Percentiles rank a stretch among this genome's conserved stretches.
Evolutionary conservation across 2,329 filamentous ascomycete genomes (phyloP).

Genomic region (Claviceps capensis): DNA sequence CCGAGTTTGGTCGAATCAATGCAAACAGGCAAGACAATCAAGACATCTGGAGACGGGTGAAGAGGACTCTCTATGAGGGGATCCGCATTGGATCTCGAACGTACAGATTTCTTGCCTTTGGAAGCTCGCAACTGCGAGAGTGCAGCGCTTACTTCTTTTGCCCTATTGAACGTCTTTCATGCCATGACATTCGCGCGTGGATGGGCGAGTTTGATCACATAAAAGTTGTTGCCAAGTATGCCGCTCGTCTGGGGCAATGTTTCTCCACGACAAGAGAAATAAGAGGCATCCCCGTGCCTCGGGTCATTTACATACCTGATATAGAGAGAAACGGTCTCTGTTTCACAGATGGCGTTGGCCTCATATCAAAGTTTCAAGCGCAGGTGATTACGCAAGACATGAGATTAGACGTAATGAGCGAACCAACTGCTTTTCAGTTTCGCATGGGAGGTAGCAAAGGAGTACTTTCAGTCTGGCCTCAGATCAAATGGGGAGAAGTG

Average conservation of each 20-base stretch:
- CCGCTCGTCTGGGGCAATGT: conserved; percentile 81
- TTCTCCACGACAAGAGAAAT: conserved; percentile 85
- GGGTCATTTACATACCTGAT: conserved; percentile 51
- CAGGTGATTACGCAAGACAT: conserved; percentile 61
- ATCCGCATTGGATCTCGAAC: conserved; percentile 69
- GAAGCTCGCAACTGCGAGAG: conserved; percentile 89
- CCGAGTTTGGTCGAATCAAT: conserved; percentile 42
- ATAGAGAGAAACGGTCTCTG: conserved; percentile 53
- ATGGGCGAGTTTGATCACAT: conserved; percentile 83
- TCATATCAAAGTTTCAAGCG: conserved; percentile 70
- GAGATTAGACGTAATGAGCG: conserved; percentile 37
- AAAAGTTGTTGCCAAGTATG: conserved; percentile 73
- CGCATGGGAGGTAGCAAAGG: conserved; percentile 89
- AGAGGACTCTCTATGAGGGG: conserved; percentile 58
- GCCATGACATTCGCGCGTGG: conserved; percentile 65
- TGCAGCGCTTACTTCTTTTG: conserved; percentile 90
- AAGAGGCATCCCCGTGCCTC: conserved; percentile 44
- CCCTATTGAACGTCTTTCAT: conserved; percentile 49
- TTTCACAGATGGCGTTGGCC: conserved; percentile 89
- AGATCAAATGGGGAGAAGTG: conserved; percentile 52
- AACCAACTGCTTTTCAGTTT: conserved; percentile 81
- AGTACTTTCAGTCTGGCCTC: conserved; percentile 62
- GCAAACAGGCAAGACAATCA: conserved; percentile 43
- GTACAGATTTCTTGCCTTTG: conserved; percentile 86
- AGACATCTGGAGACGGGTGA: conserved; percentile 61